A percentile compares a stretch with the other conserved stretches of the same genome.
These are phyloP conservation scores for Takashimella koratensis DNA, from an alignment of 1,284 basidiomycete genomes.

Conservation along the genomic window DNA sequence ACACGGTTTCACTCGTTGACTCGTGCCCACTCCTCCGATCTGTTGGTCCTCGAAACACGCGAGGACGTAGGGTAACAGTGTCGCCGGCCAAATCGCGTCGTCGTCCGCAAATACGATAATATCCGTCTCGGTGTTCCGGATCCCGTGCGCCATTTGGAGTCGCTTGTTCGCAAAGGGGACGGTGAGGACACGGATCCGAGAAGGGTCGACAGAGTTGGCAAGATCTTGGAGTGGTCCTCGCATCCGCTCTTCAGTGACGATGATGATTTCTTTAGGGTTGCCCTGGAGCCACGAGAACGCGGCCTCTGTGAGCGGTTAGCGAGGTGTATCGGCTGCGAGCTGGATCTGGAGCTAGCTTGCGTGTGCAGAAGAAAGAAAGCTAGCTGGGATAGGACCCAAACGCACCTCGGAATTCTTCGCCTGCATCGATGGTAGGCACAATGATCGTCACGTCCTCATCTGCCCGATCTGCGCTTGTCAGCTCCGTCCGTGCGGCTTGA, in stretches of 20 bases:
- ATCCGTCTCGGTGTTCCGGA: slow-evolving; percentile 81
- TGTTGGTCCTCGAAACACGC: slow-evolving; percentile 92
- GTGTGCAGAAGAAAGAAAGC: too few species aligned
- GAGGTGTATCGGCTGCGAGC: background rate
- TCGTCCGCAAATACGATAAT: slow-evolving; percentile 95
- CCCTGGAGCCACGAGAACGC: slow-evolving; percentile 84
- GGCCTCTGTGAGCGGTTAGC: slow-evolving; percentile 56
- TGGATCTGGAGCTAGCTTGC: too few species aligned
- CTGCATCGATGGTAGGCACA: slow-evolving; percentile 89
- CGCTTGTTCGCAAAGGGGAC: slow-evolving; percentile 91
- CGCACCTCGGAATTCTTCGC: slow-evolving; percentile 75
- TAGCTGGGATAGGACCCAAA: too few species aligned
- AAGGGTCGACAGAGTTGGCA: slow-evolving; percentile 76
- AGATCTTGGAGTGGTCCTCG: slow-evolving; percentile 76
- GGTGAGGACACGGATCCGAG: slow-evolving; percentile 76
- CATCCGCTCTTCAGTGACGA: slow-evolving; percentile 91
- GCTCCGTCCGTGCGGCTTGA: too few species aligned
- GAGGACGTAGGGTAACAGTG: slow-evolving; percentile 74
- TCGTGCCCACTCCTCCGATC: slow-evolving; percentile 84
- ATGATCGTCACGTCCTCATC: slow-evolving; percentile 91
- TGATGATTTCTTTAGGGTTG: slow-evolving; percentile 86
- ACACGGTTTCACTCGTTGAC: slow-evolving; percentile 77
- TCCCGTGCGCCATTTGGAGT: slow-evolving; percentile 86
- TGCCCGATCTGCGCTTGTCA: slow-evolving; percentile 48
- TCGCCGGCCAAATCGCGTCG: slow-evolving; percentile 90